Base-by-base conservation (phyloP, 2,329 filamentous ascomycete species). In the Bimuria novae-zelandiae region DNA sequence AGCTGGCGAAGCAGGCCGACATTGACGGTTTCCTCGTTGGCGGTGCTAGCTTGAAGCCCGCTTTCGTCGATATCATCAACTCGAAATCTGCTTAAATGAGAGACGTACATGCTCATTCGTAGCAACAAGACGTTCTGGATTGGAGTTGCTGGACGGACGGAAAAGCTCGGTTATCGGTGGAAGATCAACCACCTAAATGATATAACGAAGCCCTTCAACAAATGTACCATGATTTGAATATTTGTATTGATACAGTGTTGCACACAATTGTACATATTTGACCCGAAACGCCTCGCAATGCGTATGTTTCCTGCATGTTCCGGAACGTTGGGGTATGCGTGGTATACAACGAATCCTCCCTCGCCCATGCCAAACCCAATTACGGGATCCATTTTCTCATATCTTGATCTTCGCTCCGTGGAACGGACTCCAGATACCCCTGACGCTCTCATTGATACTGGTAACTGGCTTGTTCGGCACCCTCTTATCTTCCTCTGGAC, bases 11-110 rank as follows among this genome's bases (percentile, higher is more conserved):
- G 83, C 86, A 97, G 85, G 76, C 85, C 61, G 94, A 99, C 77
- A 96, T 99, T 76, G 94, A 99, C 77, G 94, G 94, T 54, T 97
- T 97, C 87, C 84, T 97, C 65, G 93, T 97, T 64, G 93, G 93
- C 62, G 93, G 93, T 77, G 93, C 93, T 73, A 94, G 89, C 76
- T 85, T 97, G 80, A 97, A 97, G 87, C 93, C 93, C 73, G 92
- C 90, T 63, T 97, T 89, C 71, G 82, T 87, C 66, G 85, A 89
- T 64, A 89, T 89, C 67, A 84, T 89, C 80, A 89, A 89, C 75
- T 79, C 82, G 65, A 83, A 73, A 52, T 61, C 62, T 49, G 68
- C 71, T 57, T 74, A 66, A 72, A 71, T 70, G 14, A 62, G 68
- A 64, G 62, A 61, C 40, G 55, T 80, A 39, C 60, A 55, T 42